Base-by-base conservation (phyloP, 257 asterid species). In the Solanum verrucosum region DNA sequence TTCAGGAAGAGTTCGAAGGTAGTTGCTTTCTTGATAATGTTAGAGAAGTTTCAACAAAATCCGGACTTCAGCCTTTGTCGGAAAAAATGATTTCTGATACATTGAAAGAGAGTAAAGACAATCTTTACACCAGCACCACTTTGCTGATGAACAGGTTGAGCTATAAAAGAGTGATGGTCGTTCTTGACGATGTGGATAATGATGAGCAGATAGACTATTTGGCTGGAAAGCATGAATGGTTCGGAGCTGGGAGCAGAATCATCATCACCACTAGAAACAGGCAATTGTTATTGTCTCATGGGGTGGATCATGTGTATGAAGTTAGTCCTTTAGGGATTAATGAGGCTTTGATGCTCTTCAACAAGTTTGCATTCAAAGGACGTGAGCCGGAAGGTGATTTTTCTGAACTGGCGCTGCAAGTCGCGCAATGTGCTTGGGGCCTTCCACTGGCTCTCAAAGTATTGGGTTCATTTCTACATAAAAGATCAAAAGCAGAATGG, bases 21-120 rank as follows among this genome's bases (percentile, higher is more conserved):
- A 46, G 85, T 9, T 37, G 90, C 85, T 88, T 49, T 75, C 83
- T 88, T 8, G 90, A 73, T 8, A 75, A 85, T 23, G 88, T 88
- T 25, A 85, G 90, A 75, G 90, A 88, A 73, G 46, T 46, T 40
- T 77, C 88, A 27, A 42, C 59, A 18, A 86, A 79, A 35, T 14
- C 21, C 12, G 90, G 90, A 9, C 65, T 88, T 5, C 88, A 75
- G 68, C 38, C 71, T 11, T 29, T 84, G 71, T 16, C 37, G 13
- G 90, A 74, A 29, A 84, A 40, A 33, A n/a, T 84, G 38, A 31
- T 65, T 20, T 65, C 87, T 9, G 87, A 84, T 25, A 84, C 79
- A 21, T 12, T 84, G 16, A 84, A 84, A 84, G 87, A 84, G 59
- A 70, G 38, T 25, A 84, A 40, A 20, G 85, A 59, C 82, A 81